Evolutionary conservation across 139 green algal species (phyloP).

Genomic region (Chlorella sp.): DNA sequence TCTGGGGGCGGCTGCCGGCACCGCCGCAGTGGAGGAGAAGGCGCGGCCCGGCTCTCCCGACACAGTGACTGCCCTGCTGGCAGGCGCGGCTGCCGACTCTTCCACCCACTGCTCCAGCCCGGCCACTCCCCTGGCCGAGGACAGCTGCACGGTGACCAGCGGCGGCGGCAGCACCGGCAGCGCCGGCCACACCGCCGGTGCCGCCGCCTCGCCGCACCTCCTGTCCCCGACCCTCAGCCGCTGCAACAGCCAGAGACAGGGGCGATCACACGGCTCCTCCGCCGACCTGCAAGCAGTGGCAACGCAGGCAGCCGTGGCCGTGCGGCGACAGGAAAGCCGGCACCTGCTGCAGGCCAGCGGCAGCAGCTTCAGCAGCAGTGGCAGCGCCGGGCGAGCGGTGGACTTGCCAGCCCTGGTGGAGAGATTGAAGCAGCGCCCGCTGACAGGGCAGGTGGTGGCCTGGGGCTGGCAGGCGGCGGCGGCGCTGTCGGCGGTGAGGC

Average conservation of each 20-base stretch:
- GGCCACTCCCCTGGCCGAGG: background rate
- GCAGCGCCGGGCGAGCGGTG: background rate
- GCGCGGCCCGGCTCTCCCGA: background rate
- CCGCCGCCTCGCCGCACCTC: background rate
- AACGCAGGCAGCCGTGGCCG: background rate
- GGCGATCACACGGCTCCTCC: background rate
- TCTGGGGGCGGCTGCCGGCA: background rate
- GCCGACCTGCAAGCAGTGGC: background rate
- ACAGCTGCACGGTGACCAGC: background rate
- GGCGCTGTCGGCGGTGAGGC: background rate
- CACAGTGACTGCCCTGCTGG: background rate
- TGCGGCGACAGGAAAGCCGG: background rate
- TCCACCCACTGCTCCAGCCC: background rate
- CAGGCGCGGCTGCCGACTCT: background rate
- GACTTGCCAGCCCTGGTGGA: background rate
- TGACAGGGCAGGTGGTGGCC: conserved; percentile 38
- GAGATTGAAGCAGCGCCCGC: conserved; percentile 12
- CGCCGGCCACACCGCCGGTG: too few relatives aligned
- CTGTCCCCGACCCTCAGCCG: background rate
- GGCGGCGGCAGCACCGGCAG: background rate
- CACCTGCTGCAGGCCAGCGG: background rate
- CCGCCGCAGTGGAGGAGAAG: background rate
- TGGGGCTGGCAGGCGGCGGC: conserved; percentile 39
- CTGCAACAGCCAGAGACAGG: background rate
- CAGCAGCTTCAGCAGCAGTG: background rate